Conservation (phyloP, 805 yeast species). For the Hanseniaspora mollemarum region DNA sequence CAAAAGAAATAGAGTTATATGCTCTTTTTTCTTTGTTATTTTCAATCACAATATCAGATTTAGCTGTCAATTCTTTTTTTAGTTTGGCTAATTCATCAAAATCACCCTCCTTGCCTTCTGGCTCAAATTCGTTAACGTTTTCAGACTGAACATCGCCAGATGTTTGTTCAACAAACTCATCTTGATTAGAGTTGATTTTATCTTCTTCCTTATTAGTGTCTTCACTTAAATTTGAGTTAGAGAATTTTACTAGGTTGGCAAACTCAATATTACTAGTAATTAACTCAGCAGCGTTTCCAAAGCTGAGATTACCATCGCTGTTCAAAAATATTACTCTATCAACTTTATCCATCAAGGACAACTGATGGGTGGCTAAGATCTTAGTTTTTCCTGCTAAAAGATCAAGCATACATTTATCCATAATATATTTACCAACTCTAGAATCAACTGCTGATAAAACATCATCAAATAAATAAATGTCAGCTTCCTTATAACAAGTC, state of each 20-base stretch:
- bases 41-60: slow-evolving; percentile 18
- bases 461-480: slow-evolving; percentile 57
- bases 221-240: slow-evolving; percentile 20
- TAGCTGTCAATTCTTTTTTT: slow-evolving; percentile 19
- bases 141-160: slow-evolving; percentile 19
- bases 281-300: slow-evolving; percentile 49
- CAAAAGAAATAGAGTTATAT: slow-evolving; percentile 24
- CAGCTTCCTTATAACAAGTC: slow-evolving; percentile 53
- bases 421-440: slow-evolving; percentile 59
- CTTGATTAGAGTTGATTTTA: slow-evolving; percentile 22
- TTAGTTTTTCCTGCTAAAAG: slow-evolving; percentile 45
- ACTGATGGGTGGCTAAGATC: slow-evolving; percentile 66
- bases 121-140: slow-evolving; percentile 16
- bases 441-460: slow-evolving; percentile 71
- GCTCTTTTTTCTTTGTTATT: slow-evolving; percentile 17
- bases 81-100: slow-evolving; percentile 18
- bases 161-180: slow-evolving; percentile 16
- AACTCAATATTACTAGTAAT: slow-evolving; percentile 35
- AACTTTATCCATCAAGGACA: slow-evolving; percentile 51
- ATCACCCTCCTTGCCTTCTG: slow-evolving; percentile 10
- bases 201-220: slow-evolving; percentile 25
- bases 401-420: slow-evolving; percentile 48
- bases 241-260: slow-evolving; percentile 38
- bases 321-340: slow-evolving; percentile 52
- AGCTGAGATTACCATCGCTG: slow-evolving; percentile 46